Percentiles rank a stretch among this genome's conserved stretches.
These are phyloP conservation scores for Saccharum spontaneum DNA, from an alignment of 176 grass and related monocot genomes.

Conservation along the genomic window DNA sequence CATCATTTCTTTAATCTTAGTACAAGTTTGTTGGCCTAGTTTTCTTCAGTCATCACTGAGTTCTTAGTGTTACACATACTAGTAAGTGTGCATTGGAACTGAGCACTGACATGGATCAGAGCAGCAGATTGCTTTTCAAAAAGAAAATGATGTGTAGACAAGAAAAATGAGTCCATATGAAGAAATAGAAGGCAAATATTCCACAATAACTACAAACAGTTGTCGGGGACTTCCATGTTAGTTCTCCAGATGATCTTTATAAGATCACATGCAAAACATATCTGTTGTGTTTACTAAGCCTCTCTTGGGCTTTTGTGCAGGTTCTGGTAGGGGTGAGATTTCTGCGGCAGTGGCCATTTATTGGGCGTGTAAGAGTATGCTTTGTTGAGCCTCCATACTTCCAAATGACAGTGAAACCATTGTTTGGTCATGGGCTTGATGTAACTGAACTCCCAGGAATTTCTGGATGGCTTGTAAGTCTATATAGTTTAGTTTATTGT, in stretches of 20 bases:
- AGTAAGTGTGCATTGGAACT: background rate
- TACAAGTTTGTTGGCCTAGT: background rate
- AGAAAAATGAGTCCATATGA: background rate
- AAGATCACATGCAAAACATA: background rate
- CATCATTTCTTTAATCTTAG: background rate
- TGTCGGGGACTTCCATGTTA: background rate
- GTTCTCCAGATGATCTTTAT: background rate
- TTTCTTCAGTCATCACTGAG: background rate
- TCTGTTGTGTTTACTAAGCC: background rate
- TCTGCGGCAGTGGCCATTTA: slow-evolving; percentile 81
- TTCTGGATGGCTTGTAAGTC: slow-evolving; percentile 96
- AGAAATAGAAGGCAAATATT: background rate
- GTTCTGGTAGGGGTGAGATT: slow-evolving; percentile 92
- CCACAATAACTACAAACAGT: background rate
- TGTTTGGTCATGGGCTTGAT: slow-evolving; percentile 90
- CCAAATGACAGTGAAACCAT: slow-evolving; percentile 94
- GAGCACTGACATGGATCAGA: background rate
- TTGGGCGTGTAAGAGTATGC: slow-evolving; percentile 85
- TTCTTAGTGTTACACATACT: background rate
- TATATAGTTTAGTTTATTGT: background rate
- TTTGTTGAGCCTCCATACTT: slow-evolving; percentile 98
- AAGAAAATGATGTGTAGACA: background rate
- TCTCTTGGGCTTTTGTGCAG: slow-evolving; percentile 41
- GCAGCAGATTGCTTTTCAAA: slow-evolving; percentile 7
- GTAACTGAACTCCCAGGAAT: slow-evolving; percentile 95